Conservation (phyloP, 2,329 filamentous ascomycete genomes). For the Botrytis porri region DNA sequence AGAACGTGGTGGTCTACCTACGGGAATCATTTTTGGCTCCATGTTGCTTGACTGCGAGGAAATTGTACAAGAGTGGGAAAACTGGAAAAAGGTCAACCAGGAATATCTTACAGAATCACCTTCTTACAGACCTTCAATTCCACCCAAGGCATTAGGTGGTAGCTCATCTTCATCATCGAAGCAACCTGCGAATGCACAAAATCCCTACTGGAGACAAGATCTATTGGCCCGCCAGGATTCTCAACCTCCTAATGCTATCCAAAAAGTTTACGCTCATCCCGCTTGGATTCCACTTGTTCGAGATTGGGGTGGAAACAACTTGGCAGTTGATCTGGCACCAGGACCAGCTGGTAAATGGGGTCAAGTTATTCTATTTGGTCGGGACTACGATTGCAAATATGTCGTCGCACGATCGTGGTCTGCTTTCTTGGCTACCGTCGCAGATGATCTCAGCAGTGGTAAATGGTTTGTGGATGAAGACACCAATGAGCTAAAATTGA, state of each 20-base stretch:
- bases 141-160: conserved; percentile 70
- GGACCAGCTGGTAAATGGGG: conserved; percentile 91
- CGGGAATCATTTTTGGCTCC: conserved; percentile 86
- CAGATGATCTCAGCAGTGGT: conserved; percentile 85
- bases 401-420: conserved; percentile 92
- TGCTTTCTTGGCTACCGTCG: conserved; percentile 77
- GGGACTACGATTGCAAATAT: conserved; percentile 98
- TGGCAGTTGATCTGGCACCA: conserved; percentile 88
- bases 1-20: conserved; percentile 85
- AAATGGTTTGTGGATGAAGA: conserved; percentile 95
- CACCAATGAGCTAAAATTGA: conserved; percentile 82
- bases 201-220: conserved; percentile 77
- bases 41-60: conserved; percentile 99
- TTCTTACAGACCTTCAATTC: conserved; percentile 58
- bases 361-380: conserved; percentile 92
- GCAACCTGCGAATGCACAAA: conserved; percentile 51
- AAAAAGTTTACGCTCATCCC: conserved; percentile 89
- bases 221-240: conserved; percentile 82
- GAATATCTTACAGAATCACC: conserved; percentile 65
- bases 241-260: conserved; percentile 80
- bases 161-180: conserved; percentile 65
- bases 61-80: conserved; percentile 95
- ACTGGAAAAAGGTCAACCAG: conserved; percentile 91
- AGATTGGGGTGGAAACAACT: conserved; percentile 98
- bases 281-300: conserved; percentile 94